These are phyloP conservation scores for Ustilago crameri DNA, from an alignment of 1,284 basidiomycete species.

Conservation along the genomic window DNA sequence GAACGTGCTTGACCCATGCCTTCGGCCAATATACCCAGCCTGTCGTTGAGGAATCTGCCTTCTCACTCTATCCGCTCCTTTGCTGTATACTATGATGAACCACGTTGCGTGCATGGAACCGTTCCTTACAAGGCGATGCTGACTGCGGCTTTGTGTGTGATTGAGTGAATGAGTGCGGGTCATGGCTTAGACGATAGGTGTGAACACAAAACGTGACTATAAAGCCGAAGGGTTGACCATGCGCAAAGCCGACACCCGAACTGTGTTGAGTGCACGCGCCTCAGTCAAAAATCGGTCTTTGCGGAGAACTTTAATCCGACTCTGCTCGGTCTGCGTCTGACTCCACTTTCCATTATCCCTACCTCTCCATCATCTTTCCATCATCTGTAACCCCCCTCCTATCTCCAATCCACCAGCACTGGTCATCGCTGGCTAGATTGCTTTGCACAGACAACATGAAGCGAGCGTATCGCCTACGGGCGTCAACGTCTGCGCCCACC, in stretches of 20 bases:
- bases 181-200: too few species aligned
- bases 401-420: not conserved
- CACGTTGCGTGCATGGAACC: not conserved
- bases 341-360: not conserved
- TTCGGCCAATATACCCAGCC: constrained; percentile 22
- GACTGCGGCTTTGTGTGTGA: not conserved
- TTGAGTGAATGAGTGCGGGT: not conserved
- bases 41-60: not conserved
- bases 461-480: constrained; percentile 1
- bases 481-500: not conserved
- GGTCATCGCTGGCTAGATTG: not conserved
- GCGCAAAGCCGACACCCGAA: constrained; percentile 1
- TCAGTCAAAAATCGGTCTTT: constrained; percentile 12
- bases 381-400: not conserved
- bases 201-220: too few species aligned
- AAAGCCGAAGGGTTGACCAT: not conserved
- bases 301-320: constrained; percentile 2
- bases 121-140: not conserved
- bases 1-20: not conserved
- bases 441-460: constrained; percentile 7
- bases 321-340: too few species aligned
- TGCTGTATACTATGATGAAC: constrained; percentile 22
- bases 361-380: not conserved
- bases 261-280: not conserved
- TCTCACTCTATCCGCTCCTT: constrained; percentile 2